Base-by-base conservation (phyloP, 768 basidiomycete genomes). In the Lactarius sanguifluus region DNA sequence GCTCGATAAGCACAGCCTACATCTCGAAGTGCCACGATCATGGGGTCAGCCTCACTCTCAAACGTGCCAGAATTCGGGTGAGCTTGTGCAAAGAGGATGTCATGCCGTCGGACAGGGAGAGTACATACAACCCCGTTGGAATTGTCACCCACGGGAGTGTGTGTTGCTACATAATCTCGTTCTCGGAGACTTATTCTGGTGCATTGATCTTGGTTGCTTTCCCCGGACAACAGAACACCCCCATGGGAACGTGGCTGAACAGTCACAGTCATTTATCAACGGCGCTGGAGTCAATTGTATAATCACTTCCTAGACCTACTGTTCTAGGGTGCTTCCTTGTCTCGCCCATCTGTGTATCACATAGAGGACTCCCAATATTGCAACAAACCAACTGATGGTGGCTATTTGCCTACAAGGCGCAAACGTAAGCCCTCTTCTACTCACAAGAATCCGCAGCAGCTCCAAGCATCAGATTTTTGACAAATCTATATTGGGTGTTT, bases 161-260 rank as follows among this genome's bases (percentile, higher is more conserved):
- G 36, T 13, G 16, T 38, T 23, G 34, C 20, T 62, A 47, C 40
- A 32, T 57, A 36, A 52, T 62, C 47, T 66, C 18, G 6, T 43
- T n/a, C 28, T 58, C 40, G 47, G 57, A 6, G 47, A 36, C 16
- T 43, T 16, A 10, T 23, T 36, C 38, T 52, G 57, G 65, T 40
- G 61, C 65, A 62, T 52, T 62, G 50, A 59, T 52, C 47, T 52
- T 62, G 61, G 65, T 66, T 57, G 28, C 65, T 43, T 62, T 47
- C 50, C 60, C 25, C 41, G 61, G 52, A 34, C 28, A 34, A 36
- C 5, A 56, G 38, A 50, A 38, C 52, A 50, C 56, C 34, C 34
- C 47, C 54, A 66, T 66, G 57, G 65, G 52, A 66, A 66, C 57
- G 65, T 57, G 32, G 56, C 61, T 23, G 36, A 28, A 7, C 30